A percentile compares a stretch with the other conserved stretches of the same genome.
phyloP scores from a whole-genome alignment of 805 yeast genomes.

The Millerozyma miso region DNA sequence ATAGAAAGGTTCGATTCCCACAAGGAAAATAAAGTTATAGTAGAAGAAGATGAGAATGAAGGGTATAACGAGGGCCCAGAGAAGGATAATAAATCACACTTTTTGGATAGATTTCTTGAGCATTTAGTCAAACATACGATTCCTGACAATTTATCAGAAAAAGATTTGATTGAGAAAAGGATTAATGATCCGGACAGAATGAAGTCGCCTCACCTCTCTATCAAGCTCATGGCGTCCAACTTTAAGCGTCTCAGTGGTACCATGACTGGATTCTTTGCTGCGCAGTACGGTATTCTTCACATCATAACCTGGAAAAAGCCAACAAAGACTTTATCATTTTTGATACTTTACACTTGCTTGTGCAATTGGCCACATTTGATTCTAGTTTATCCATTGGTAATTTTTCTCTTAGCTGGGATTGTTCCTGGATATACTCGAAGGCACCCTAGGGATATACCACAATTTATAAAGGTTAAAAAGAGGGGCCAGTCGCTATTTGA shows the following conservation, averaged over 20 bases:
- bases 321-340: constrained; percentile 56
- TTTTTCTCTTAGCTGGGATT: constrained; percentile 53
- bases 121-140: constrained; percentile 47
- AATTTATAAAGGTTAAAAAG: constrained; percentile 40
- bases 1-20: constrained; percentile 19
- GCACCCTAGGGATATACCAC: constrained; percentile 55
- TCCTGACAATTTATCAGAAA: constrained; percentile 47
- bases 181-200: constrained; percentile 43
- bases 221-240: constrained; percentile 53
- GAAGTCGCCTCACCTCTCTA: constrained; percentile 51
- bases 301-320: constrained; percentile 75
- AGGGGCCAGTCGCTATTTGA: constrained; percentile 55
- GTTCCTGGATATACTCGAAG: constrained; percentile 66
- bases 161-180: constrained; percentile 37
- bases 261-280: constrained; percentile 51
- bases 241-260: constrained; percentile 53
- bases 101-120: constrained; percentile 56
- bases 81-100: constrained; percentile 33
- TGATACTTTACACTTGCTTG: constrained; percentile 59
- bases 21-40: neutral
- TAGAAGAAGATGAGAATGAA: constrained; percentile 18
- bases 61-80: constrained; percentile 23
- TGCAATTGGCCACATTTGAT: constrained; percentile 71
- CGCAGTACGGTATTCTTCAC: constrained; percentile 59
- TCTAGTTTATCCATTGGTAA: constrained; percentile 58